Evolutionary conservation across 495 filamentous ascomycete species (phyloP), one percentile per base, ranked within the genome.

Genomic region (Filosporella fistucella): DNA sequence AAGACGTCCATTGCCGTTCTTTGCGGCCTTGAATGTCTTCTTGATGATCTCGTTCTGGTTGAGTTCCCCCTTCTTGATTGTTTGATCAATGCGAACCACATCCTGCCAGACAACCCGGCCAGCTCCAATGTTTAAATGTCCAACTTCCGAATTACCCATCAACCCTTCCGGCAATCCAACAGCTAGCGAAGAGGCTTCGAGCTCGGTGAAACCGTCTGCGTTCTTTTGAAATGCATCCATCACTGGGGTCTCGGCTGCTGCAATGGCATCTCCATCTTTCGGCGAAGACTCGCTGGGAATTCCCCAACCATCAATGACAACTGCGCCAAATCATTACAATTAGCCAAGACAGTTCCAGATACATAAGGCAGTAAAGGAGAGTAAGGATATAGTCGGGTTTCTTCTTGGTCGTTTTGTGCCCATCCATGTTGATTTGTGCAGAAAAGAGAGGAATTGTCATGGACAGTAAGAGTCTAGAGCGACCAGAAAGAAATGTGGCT

Each of bases 221-320:
- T 78, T 83, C 64, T 82, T 82, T 39, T 78, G 80, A 62, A 95
- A 88, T 44, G 78, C 75, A 63, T 91, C 88, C 89, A 95, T 95
- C 63, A 81, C 81, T 25, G 93, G 93, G 30, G 93, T 96, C 55
- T 95, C 75, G 52, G 93, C 93, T 52, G 84, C 85, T 47, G 86
- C 80, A 65, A 98, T 97, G 61, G 93, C 93, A 78, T 98, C 90
- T 63, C 93, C 93, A 67, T 91, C 63, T 45, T 82, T 79, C 45
- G 82, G 84, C 13, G 88, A 89, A 33, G 84, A 70, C 51, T 82
- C 82, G 61, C 78, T 78, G 55, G 90, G 78, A 54, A 97, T 82
- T 64, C 93, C 93, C 93, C 93, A 98, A 54, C 93, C 93, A 71
- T 98, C 94, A 74, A 97, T 97, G 66, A 95, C 90, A 76, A 97